A percentile compares a stretch with the other conserved stretches of the same genome.
Evolutionary conservation across 495 filamentous ascomycete species (phyloP).

Genomic region (Neurospora africana): DNA sequence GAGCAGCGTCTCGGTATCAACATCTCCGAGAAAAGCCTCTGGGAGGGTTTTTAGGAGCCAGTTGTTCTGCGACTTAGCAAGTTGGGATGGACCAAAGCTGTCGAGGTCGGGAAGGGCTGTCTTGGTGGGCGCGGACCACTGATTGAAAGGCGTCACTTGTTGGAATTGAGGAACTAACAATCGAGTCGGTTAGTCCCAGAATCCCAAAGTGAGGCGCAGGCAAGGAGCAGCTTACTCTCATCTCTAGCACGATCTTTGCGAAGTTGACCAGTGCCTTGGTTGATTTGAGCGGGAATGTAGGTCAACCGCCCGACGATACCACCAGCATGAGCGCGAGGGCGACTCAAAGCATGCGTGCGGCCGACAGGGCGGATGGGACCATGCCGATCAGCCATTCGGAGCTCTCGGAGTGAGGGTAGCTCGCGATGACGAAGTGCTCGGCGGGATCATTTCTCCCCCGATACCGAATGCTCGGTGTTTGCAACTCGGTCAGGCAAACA

Average conservation of each 20-base stretch:
- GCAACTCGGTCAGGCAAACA: constrained; percentile 1
- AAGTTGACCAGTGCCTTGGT: constrained; percentile 11
- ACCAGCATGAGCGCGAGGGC: constrained; percentile 6
- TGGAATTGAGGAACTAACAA: constrained; percentile 28
- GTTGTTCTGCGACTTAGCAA: constrained; percentile 19
- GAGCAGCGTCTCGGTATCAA: constrained; percentile 17
- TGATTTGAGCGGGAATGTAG: constrained; percentile 11
- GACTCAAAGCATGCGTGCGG: constrained; percentile 1
- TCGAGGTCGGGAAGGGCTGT: constrained; percentile 4
- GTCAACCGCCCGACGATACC: constrained; percentile 19
- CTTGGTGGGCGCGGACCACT: constrained; percentile 24
- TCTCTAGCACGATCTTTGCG: constrained; percentile 10
- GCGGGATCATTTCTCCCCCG: constrained; percentile 14
- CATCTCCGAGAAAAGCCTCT: constrained; percentile 26
- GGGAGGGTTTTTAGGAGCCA: constrained; percentile 29
- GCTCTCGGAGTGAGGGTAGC: constrained; percentile 2
- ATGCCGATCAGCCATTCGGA: constrained; percentile 19
- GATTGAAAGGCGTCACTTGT: constrained; percentile 25
- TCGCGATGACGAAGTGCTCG: neutral
- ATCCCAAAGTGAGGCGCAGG: neutral
- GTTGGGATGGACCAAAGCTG: constrained; percentile 6
- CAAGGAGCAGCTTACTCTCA: constrained; percentile 11
- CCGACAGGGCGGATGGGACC: neutral
- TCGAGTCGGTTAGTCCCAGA: constrained; percentile 8
- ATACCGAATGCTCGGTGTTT: neutral